Percentiles rank a stretch among this genome's conserved stretches.
Evolutionary conservation across 352 stramenopile genomes (phyloP).

Genomic region (Globisporangium lucens): DNA sequence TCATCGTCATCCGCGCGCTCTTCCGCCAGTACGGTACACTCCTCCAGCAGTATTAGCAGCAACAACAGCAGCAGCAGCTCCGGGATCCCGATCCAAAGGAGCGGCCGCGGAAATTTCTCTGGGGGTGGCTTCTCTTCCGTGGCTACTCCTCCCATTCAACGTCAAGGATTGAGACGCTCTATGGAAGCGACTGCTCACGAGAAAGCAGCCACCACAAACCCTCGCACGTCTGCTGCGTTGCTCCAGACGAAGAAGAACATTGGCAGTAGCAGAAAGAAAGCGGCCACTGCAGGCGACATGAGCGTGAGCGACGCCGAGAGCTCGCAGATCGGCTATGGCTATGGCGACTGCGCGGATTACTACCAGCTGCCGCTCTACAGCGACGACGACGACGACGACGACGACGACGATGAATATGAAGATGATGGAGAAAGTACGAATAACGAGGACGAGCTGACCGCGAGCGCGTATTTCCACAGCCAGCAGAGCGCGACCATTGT

Average conservation of each 20-base stretch:
- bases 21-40: background rate
- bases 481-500: background rate
- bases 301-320: background rate
- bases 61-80: background rate
- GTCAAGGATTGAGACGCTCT: background rate
- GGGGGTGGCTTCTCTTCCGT: constrained; percentile 2
- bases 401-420: background rate
- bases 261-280: background rate
- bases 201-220: background rate
- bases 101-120: background rate
- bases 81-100: background rate
- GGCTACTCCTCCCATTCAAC: background rate
- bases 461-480: background rate
- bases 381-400: background rate
- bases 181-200: background rate
- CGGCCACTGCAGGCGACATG: background rate
- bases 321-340: background rate
- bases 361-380: constrained; percentile 4
- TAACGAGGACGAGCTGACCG: background rate
- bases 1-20: background rate
- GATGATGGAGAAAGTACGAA: background rate
- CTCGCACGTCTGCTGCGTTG: too few relatives aligned
- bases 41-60: background rate
- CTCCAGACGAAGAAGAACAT: background rate
- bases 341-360: background rate